phyloP scores from a whole-genome alignment of 2,329 filamentous ascomycete genomes.

The Aureobasidium subglaciale region DNA sequence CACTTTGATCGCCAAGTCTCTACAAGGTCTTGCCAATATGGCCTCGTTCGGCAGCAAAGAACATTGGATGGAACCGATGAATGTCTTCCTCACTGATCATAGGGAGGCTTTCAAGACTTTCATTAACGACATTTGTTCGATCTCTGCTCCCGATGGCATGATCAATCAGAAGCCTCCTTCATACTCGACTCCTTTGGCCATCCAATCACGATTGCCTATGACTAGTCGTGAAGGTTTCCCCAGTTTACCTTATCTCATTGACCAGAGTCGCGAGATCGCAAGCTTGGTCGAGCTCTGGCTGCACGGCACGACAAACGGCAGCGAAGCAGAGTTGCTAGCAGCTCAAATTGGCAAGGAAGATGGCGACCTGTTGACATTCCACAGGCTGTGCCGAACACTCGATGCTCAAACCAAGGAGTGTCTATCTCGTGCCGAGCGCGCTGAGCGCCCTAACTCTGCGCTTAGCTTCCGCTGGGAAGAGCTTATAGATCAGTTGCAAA shows the following conservation, averaged over 20 bases:
- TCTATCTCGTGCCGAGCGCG: slow-evolving; percentile 45
- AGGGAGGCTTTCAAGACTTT: slow-evolving; percentile 77
- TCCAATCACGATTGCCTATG: slow-evolving; percentile 71
- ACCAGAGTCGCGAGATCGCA: slow-evolving; percentile 78
- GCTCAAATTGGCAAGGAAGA: slow-evolving; percentile 25
- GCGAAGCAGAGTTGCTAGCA: slow-evolving; percentile 5
- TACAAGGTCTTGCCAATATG: slow-evolving; percentile 86
- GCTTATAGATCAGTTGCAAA: slow-evolving; percentile 40
- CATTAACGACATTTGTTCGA: slow-evolving; percentile 71
- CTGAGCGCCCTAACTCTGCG: slow-evolving; percentile 43
- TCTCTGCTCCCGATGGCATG: slow-evolving; percentile 42
- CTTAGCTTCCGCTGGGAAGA: slow-evolving; percentile 47
- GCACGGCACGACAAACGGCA: slow-evolving; percentile 37
- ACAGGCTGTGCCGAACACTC: slow-evolving; percentile 42
- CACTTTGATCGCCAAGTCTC: slow-evolving; percentile 83
- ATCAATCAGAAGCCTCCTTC: slow-evolving; percentile 56
- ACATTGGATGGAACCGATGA: slow-evolving; percentile 99
- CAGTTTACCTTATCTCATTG: slow-evolving; percentile 85
- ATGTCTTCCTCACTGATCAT: slow-evolving; percentile 70
- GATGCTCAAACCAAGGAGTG: slow-evolving; percentile 44
- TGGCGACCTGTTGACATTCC: slow-evolving; percentile 43
- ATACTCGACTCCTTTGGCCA: slow-evolving; percentile 88
- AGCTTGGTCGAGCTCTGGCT: slow-evolving; percentile 76
- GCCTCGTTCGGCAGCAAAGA: slow-evolving; percentile 90
- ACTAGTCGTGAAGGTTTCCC: slow-evolving; percentile 87